Evolutionary conservation across 2,329 filamentous ascomycete genomes (phyloP).

Genomic region (Coniella lustricola): DNA sequence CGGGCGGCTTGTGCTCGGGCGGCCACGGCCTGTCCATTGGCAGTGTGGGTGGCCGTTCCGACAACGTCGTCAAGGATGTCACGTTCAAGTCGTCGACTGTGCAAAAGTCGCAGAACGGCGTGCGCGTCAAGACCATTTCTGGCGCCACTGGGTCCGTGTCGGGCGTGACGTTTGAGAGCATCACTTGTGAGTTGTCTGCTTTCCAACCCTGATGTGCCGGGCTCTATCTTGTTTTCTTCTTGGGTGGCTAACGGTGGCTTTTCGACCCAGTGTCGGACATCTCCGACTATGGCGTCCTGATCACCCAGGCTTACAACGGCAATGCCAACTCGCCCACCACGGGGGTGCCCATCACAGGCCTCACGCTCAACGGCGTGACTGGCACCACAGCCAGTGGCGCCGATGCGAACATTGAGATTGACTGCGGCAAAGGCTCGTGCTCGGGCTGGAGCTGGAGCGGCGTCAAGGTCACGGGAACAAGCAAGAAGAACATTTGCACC

Average conservation of each 20-base stretch:
- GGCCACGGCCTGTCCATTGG: conserved; percentile 51
- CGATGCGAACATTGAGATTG: conserved; percentile 9
- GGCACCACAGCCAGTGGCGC: conserved; percentile 4
- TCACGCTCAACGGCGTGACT: conserved; percentile 4
- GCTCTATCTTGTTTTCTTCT: background rate
- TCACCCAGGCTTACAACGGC: conserved; percentile 10
- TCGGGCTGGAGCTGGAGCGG: conserved; percentile 12
- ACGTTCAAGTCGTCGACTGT: conserved; percentile 41
- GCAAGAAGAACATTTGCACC: conserved; percentile 3
- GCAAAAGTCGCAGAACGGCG: conserved; percentile 44
- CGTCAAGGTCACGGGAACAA: conserved; percentile 9
- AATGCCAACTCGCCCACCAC: no score
- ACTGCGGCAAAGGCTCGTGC: conserved; percentile 11
- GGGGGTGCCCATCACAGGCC: no score
- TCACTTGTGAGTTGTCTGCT: background rate
- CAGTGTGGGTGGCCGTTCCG: conserved; percentile 44
- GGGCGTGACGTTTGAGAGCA: conserved; percentile 2
- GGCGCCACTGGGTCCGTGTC: conserved; percentile 2
- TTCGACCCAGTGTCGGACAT: background rate
- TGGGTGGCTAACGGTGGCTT: no score
- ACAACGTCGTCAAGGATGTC: conserved; percentile 48
- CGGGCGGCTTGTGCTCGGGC: conserved; percentile 36
- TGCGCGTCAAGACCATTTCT: conserved; percentile 4
- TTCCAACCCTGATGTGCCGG: no score
- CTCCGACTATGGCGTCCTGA: conserved; percentile 15